Base-by-base conservation (phyloP, 805 yeast genomes). In the Teunomyces pallodes region DNA sequence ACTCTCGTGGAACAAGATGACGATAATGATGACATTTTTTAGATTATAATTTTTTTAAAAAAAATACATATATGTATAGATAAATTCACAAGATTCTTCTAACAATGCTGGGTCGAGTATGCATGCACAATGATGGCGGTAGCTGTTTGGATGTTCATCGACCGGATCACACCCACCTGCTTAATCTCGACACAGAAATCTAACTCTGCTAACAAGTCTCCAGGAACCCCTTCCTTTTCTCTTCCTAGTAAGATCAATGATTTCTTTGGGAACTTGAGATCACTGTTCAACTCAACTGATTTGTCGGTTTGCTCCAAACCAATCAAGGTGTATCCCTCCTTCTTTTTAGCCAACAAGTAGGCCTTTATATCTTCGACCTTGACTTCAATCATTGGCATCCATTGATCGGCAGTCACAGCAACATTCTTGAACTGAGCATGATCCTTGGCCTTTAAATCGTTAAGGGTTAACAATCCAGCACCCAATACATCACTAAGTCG, bases 111-210 rank as follows among this genome's bases (percentile, higher is more conserved):
- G 14, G 76, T 63, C 1, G 95, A 83, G 59, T 92, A 91, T 0
- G 97, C 94, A 66, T 91, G 96, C 5, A 90, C 96, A 45, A 91
- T 81, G 16, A 91, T 90, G 0, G 97, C 98, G 0, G 97, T 84
- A 1, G 97, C 98, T 0, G 97, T 91, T 69, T 91, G 98, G 52
- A 91, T 91, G 60, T 91, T 91, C 98, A 91, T 91, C 1, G 97
- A 90, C 55, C 98, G 76, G 36, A 92, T 83, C 13, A 91, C 90
- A 12, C 98, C 98, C 36, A 82, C 84, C 62, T 91, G 98, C 61
- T 90, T 88, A 56, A 91, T 91, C 60, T 91, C 96, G 36, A 92
- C 82, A 62, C 97, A 91, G 55, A 84, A 72, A 61, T 91, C 97
- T 29, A 92, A 71, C 59, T 87, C 92, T 0, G 88, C 85, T 46